Base-by-base conservation (phyloP, 1,284 basidiomycete genomes). In the Cutaneotrichosporon cavernicola region DNA sequence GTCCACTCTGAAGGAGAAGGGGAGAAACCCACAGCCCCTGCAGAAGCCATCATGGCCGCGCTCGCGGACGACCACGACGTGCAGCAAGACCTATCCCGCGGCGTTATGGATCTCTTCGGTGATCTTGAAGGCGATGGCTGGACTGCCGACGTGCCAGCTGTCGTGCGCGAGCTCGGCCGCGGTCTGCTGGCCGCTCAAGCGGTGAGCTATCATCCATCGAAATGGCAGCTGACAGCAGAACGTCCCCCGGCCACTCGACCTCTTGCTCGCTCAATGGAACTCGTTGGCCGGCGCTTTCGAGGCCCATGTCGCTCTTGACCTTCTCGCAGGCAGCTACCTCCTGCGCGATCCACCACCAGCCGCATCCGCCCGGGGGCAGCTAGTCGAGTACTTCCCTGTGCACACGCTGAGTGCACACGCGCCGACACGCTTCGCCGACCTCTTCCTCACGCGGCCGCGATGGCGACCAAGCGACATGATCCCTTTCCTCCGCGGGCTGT, bases 31-130 rank as follows among this genome's bases (percentile, higher is more conserved):
- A 36, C n/a, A n/a, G 49, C 52, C 16, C 49, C 57, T 2, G 58
- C 59, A 1, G 36, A 14, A 4, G 30, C 22, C 21, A 32, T 94
- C 30, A 74, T 84, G 2, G 79, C 83, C 2, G 80, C 86, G 0
- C 82, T 95, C 16, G 85, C 87, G 18, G 83, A 87, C 38, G 87
- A 89, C n/a, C 88, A 92, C 71, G 90, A 92, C 21, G 80, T 93
- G 22, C 82, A 85, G 1, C 77, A 83, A 5, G 77, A 83, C 0
- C 86, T 94, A 6, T 85, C 86, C 0, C 76, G 72, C 4, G 89
- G 91, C 70, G 83, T 94, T 10, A 86, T 95, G 82, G 74, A 78
- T 0, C 92, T 92, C 86, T 96, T 93, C 70, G 92, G 92, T 4
- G 77, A 81, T 2, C 74, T 89, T 0, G 64, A 57, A 0, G 63